Evolutionary conservation across 768 basidiomycete genomes (phyloP).

Genomic region (Suillus discolor): DNA sequence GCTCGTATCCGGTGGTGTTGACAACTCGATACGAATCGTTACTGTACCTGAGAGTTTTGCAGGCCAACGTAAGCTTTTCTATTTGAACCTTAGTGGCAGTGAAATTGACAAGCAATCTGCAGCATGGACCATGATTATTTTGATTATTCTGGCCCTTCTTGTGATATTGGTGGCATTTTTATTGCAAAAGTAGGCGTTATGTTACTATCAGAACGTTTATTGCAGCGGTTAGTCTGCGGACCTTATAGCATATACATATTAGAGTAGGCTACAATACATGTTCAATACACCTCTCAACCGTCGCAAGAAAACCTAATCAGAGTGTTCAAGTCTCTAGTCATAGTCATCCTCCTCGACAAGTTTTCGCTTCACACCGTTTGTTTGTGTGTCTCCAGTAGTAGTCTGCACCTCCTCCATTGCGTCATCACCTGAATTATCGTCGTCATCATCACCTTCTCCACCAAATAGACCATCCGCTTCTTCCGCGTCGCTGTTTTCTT

Average conservation of each 20-base stretch:
- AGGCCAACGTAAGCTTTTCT: slow-evolving; percentile 50
- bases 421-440: slow-evolving; percentile 52
- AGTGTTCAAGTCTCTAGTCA: slow-evolving; percentile 44
- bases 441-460: slow-evolving; percentile 70
- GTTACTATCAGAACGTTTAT: neutral
- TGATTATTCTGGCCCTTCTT: slow-evolving; percentile 46
- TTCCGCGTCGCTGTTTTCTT: slow-evolving; percentile 74
- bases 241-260: slow-evolving; percentile 31
- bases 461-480: slow-evolving; percentile 77
- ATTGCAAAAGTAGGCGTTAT: slow-evolving; percentile 29
- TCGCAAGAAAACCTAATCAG: neutral
- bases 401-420: slow-evolving; percentile 78
- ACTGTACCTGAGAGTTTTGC: slow-evolving; percentile 62
- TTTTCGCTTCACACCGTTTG: slow-evolving; percentile 75
- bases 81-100: slow-evolving; percentile 15
- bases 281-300: neutral
- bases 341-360: slow-evolving; percentile 88
- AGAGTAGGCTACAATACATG: slow-evolving; percentile 22
- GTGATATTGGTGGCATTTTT: slow-evolving; percentile 45
- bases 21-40: slow-evolving; percentile 83
- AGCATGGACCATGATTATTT: slow-evolving; percentile 44
- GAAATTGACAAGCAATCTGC: slow-evolving; percentile 14
- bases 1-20: slow-evolving; percentile 88
- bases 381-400: slow-evolving; percentile 49
- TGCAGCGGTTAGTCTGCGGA: neutral